These are phyloP conservation scores for Cardamine occulta DNA, from an alignment of 345 rosid species.

Conservation along the genomic window DNA sequence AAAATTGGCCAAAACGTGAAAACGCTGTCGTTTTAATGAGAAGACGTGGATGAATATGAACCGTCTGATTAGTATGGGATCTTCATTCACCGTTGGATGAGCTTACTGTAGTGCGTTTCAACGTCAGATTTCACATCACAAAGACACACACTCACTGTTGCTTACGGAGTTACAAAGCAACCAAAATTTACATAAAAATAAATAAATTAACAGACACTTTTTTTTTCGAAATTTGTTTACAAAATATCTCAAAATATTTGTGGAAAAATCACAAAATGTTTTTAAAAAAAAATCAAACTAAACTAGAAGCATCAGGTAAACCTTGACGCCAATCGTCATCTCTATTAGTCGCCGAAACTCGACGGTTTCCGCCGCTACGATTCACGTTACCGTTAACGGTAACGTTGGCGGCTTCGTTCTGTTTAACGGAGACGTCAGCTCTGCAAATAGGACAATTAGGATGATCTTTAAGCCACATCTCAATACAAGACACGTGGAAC, in stretches of 20 bases:
- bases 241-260: background rate
- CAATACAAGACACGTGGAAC: slow-evolving; percentile 70
- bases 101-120: too few species aligned
- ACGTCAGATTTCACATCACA: slow-evolving; percentile 34
- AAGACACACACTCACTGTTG: slow-evolving; percentile 12
- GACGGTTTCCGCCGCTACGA: slow-evolving; percentile 29
- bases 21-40: background rate
- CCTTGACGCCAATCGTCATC: slow-evolving; percentile 64
- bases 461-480: slow-evolving; percentile 63
- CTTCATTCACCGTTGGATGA: slow-evolving; percentile 19
- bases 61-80: background rate
- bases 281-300: slow-evolving; percentile 57
- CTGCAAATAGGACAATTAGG: slow-evolving; percentile 79
- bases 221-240: slow-evolving; percentile 18
- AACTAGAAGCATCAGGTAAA: slow-evolving; percentile 64
- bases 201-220: slow-evolving; percentile 20
- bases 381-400: slow-evolving; percentile 33
- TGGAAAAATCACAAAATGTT: slow-evolving; percentile 16
- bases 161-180: slow-evolving; percentile 41
- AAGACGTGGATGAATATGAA: background rate
- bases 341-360: slow-evolving; percentile 34
- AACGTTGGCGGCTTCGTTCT: slow-evolving; percentile 35
- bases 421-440: slow-evolving; percentile 55
- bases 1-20: background rate
- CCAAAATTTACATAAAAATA: background rate